Base-by-base conservation (phyloP, 768 basidiomycete genomes). In the Panus rudis region DNA sequence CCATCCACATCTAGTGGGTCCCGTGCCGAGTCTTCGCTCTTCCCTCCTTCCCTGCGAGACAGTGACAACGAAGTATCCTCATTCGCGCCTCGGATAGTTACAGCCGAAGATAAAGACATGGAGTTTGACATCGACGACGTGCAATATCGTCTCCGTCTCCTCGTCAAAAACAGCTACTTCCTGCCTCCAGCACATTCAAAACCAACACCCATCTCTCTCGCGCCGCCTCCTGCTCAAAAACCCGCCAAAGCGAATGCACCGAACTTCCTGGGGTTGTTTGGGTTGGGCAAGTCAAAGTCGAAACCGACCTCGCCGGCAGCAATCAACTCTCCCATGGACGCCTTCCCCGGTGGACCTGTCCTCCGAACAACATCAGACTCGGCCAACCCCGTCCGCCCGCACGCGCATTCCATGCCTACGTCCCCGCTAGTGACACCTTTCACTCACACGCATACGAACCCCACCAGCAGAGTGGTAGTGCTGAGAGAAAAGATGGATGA, bases 121-220 rank as follows among this genome's bases (percentile, higher is more conserved):
- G 33, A 35, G 7, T 62, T 69, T 46, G 68, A 68, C 52, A 71
- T 73, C 17, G 88, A 92, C 61, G 89, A 92, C 55, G 87, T 91
- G 30, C 79, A 86, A 16, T 87, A 88, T 64, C 83, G 89, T 19
- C 75, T 92, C 16, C 82, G 80, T 30, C 73, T 92, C 41, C 75
- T 92, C 30, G 82, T 92, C 42, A 85, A 83, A 60, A 92, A 92
- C 63, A 90, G 73, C 56, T 92, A 92, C 59, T 92, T 87, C 56
- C 78, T 92, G 27, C 89, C 89, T 3, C 90, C 89, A 8, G 88
- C 89, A 0, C 89, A 92, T 55, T 73, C 79, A 31, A 92, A 92
- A 56, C 89, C 89, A 2, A 76, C 76, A 8, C 74, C 79, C 2
- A 70, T 81, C 21, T 78, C 84, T 40, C 75, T 89, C 46, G 72